Evolutionary conservation across 2,329 filamentous ascomycete genomes (phyloP), one percentile per base, ranked within the genome.

Genomic region (Ophioceras dolichostomum): DNA sequence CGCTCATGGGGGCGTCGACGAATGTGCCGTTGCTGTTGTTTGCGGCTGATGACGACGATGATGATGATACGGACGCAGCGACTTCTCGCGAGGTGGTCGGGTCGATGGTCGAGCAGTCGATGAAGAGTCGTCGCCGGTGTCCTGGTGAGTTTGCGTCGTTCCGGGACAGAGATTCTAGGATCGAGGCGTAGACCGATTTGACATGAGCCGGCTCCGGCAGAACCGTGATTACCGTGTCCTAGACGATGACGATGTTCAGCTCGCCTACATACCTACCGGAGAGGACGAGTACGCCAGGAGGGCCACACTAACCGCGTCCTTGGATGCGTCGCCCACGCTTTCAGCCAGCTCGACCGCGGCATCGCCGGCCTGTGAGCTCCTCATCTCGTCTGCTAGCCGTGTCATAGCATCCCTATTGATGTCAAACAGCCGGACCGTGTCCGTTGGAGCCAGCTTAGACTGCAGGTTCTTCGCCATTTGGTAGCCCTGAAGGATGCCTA

Each of bases 41-140:
- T n/a, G n/a, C n/a, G n/a, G n/a, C n/a, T n/a, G n/a, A n/a, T n/a
- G n/a, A n/a, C 16, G 16, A 5, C 10, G 31, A 19, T 67, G 72
- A 49, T 4, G 40, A 34, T 2, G 58, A 43, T 2, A 93, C 79
- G 18, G 71, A 69, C 42, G 76, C 67, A 17, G 87, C 86, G 5
- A 96, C 80, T 46, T 77, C 71, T 28, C 76, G 76, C 1, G 88
- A 95, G 3, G 87, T 85, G 22, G 77, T 76, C 0, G 88, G 87
- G 58, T 96, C 91, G 53, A 98, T 96, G 13, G 91, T 98, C 4
- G 89, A 96, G 58, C 83, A 89, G 59, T 98, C 91, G 53, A 98
- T 91, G 58, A 94, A 95, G 40, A 95, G 62, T 28, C 87, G 79
- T 40, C 79, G 65, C 36, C 68, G 70, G 29, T 65, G 62, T 1